Base-by-base conservation (phyloP, 441 rosid species). In the Raphanus hybrid region DNA sequence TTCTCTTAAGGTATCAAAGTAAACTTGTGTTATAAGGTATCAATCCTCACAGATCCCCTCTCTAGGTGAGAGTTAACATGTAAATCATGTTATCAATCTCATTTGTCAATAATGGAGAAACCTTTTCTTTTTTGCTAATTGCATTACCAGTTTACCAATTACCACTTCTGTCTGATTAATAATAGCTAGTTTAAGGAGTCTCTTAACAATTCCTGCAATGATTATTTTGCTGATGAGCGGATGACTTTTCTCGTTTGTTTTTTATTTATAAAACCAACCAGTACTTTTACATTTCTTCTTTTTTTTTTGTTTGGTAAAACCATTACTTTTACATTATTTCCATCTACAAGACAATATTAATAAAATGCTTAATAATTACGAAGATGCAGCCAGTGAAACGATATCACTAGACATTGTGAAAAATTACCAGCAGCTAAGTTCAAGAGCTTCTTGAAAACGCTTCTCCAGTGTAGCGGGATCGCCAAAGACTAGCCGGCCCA, bases 401-500 rank as follows among this genome's bases (percentile, higher is more conserved):
- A 45, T 5, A 18, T 23, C 14, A 23, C 9, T 4, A 43, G 26
- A 67, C 41, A 23, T 70, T 39, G 39, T 16, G 43, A 8, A 43
- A 15, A 48, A 68, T 69, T 45, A 85, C 74, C 82, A 84, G 57
- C 84, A 77, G 64, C 82, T 82, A 66, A 81, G 78, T 64, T 83
- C 64, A 73, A 85, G 82, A 64, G 84, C 85, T 65, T 83, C 84
- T 61, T 74, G 67, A 12, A 85, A 84, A 7, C 85, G 80, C 14
- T 78, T 84, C 54, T 82, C 90, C 57, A 80, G 11, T 5, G 78
- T 81, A 75, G 45, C 76, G 0, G 37, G 65, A 75, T 77, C 75
- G 16, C 75, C 73, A 32, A 64, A 63, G n/a, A 52, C 58, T 52
- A 73, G 57, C 32, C 68, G 7, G 45, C 50, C 55, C 0, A 48